Evolutionary conservation across 2,329 filamentous ascomycete genomes (phyloP), one percentile per base, ranked within the genome.

Genomic region (Nannizziopsis arthrosporioides): DNA sequence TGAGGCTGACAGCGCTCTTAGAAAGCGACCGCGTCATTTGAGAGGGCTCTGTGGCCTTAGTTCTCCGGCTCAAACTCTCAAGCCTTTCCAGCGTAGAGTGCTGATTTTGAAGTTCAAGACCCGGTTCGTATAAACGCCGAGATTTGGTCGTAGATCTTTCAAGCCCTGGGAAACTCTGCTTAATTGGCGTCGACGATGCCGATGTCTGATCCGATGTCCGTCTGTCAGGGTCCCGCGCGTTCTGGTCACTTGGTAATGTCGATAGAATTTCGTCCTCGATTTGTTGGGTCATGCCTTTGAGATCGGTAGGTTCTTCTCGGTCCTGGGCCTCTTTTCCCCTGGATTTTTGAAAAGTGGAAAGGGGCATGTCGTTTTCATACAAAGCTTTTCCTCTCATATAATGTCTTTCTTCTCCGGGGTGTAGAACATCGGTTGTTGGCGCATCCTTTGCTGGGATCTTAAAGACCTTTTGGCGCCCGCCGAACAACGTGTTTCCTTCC

Each of bases 381-480:
- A 94, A 65, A 0, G 81, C 75, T 54, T 78, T 81, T 18, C 76
- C 84, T 40, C 73, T 69, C 72, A 85, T 77, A 40, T 73, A 75
- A 15, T 71, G 7, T 37, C 12, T 19, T 10, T 11, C 37, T 27
- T 47, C 66, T 10, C 55, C 52, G 36, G 56, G 71, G 31, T 71
- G 69, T 2, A 71, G 72, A 6, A 56, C 58, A 36, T 63, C 61
- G 41, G 61, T 66, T 31, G 31, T 55, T 30, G 51, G 51, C 38
- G 63, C 61, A 15, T 65, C 64, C 19, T 73, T 73, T 2, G 71
- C 72, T 0, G 84, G 74, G 54, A 94, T 85, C 64, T 87, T 89
- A 66, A 93, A 96, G 34, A 96, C 82, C 69, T 96, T 96, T 63
- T 96, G 92, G 39, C 92, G 80, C 12, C 92, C 92, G 49, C 92